Evolutionary conservation across 139 green algal genomes (phyloP).

Genomic region (Haematococcus sp.): DNA sequence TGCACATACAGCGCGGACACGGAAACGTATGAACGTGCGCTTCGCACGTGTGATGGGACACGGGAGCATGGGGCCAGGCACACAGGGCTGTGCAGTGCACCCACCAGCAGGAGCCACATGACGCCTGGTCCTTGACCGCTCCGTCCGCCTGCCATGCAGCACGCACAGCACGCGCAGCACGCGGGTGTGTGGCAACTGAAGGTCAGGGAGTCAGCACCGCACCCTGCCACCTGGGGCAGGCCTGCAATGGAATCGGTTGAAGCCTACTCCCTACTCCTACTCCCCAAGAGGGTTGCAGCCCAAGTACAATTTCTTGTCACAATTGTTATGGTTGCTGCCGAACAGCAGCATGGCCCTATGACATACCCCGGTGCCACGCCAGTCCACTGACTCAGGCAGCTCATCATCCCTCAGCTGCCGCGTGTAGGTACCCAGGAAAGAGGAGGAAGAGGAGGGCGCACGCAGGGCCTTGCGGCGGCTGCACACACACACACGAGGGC

Average conservation of each 20-base stretch:
- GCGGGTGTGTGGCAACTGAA: too few relatives aligned
- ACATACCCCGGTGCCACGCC: conserved; percentile 40
- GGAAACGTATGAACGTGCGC: too few relatives aligned
- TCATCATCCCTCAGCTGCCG: conserved; percentile 12
- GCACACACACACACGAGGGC: background rate
- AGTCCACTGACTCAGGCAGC: conserved; percentile 51
- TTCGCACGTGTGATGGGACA: too few relatives aligned
- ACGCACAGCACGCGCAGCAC: background rate
- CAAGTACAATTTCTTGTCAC: too few relatives aligned
- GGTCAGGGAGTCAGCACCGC: too few relatives aligned
- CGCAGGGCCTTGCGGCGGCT: background rate
- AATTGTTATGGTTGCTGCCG: background rate
- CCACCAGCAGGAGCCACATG: conserved; percentile 59
- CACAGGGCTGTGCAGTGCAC: too few relatives aligned
- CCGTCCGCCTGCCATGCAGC: conserved; percentile 27
- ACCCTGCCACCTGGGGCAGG: too few relatives aligned
- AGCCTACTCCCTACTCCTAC: too few relatives aligned
- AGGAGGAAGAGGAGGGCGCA: background rate
- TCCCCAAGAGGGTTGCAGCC: too few relatives aligned
- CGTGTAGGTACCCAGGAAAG: conserved; percentile 6
- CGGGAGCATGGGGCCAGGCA: too few relatives aligned
- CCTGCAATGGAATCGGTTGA: too few relatives aligned
- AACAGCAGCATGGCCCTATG: background rate
- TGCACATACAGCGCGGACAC: too few relatives aligned
- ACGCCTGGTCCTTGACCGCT: conserved; percentile 63